Evolutionary conservation across 768 basidiomycete genomes (phyloP).

Genomic region (Lentinus brumalis): DNA sequence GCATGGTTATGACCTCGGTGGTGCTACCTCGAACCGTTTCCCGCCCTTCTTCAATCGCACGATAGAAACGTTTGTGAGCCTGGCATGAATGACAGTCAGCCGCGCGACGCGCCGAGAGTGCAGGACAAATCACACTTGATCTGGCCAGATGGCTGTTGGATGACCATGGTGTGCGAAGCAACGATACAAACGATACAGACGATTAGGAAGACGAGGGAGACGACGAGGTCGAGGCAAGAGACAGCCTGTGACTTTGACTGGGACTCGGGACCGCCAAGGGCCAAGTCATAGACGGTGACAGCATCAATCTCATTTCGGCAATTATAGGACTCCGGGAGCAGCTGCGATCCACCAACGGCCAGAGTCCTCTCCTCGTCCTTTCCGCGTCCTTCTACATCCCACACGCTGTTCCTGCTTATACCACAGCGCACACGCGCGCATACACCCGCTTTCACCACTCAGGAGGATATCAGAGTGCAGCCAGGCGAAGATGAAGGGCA

Average conservation of each 20-base stretch:
- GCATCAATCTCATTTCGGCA: background rate
- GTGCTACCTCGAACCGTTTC: conserved; percentile 88
- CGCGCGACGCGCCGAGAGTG: conserved; percentile 12
- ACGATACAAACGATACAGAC: background rate
- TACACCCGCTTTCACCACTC: too few species aligned
- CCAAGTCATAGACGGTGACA: conserved; percentile 15
- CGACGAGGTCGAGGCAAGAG: background rate
- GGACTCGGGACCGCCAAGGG: conserved; percentile 10
- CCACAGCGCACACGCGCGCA: background rate
- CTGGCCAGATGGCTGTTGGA: conserved; percentile 87
- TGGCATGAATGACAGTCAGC: conserved; percentile 34
- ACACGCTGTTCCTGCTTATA: background rate
- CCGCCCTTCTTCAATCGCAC: conserved; percentile 96
- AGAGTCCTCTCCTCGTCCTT: background rate
- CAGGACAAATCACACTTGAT: conserved; percentile 62
- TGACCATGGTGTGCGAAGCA: conserved; percentile 38
- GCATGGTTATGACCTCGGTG: background rate
- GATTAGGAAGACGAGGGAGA: conserved; percentile 1
- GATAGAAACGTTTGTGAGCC: conserved; percentile 95
- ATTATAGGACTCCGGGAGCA: background rate
- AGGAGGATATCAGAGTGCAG: too few species aligned
- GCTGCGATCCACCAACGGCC: conserved; percentile 14
- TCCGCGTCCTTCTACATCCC: background rate
- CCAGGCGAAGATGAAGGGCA: conserved; percentile 29
- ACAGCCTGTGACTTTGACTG: background rate